These are phyloP conservation scores for Mrakia hoshinonis DNA, from an alignment of 768 basidiomycete genomes.

Conservation along the genomic window DNA sequence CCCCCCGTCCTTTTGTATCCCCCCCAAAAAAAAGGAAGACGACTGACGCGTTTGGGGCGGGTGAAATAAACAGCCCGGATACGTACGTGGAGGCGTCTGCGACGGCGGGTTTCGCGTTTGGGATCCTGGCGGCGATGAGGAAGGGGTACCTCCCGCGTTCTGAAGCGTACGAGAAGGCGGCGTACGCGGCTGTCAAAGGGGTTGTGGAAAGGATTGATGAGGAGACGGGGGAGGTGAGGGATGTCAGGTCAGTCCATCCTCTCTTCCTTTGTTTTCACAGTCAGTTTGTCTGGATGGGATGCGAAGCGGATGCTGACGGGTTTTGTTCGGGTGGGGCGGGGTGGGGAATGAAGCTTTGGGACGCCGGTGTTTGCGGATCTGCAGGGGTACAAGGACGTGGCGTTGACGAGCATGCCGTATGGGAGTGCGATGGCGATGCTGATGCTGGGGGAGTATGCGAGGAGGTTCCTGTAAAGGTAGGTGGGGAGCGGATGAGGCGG, in stretches of 20 bases:
- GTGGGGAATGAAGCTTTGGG: conserved; percentile 45
- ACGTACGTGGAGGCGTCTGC: conserved; percentile 39
- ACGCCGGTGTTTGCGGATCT: conserved; percentile 49
- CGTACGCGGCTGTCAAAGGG: conserved; percentile 45
- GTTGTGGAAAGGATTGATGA: conserved; percentile 30
- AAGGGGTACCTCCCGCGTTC: conserved; percentile 45
- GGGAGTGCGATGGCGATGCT: conserved; percentile 47
- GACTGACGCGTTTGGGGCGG: neutral
- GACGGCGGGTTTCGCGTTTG: conserved; percentile 49
- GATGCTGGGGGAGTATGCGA: conserved; percentile 2
- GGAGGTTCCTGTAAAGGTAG: conserved; percentile 8
- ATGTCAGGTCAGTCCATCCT: neutral
- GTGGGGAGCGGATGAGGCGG: no score
- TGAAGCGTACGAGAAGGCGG: conserved; percentile 40
- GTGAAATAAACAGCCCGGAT: neutral
- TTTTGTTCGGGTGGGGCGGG: neutral
- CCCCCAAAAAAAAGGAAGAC: neutral
- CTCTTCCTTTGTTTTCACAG: neutral
- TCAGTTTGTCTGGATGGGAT: neutral
- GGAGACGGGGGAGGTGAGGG: conserved; percentile 20
- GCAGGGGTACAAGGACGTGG: conserved; percentile 49
- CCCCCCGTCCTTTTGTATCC: neutral
- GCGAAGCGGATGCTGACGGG: neutral
- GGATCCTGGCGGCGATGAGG: conserved; percentile 46
- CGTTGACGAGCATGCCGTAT: conserved; percentile 54